These are phyloP conservation scores for Arthrocladium fulminans DNA, from an alignment of 2,329 filamentous ascomycete genomes.

Conservation along the genomic window DNA sequence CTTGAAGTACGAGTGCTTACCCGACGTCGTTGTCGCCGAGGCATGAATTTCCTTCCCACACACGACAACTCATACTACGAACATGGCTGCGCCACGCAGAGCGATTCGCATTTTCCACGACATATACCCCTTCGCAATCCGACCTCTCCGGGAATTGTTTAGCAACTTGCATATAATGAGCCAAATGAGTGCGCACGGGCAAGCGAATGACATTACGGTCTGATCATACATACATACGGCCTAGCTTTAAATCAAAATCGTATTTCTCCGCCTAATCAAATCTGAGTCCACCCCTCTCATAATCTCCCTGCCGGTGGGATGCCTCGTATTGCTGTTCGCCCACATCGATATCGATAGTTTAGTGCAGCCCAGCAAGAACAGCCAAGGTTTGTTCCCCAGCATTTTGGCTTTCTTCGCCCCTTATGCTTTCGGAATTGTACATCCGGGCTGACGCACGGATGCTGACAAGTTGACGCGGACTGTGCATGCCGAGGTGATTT, in stretches of 20 bases:
- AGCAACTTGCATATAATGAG: not conserved
- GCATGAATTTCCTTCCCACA: not conserved
- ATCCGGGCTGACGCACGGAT: not conserved
- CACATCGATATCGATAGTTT: not conserved
- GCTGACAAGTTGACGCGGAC: not conserved
- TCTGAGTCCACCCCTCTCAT: no score
- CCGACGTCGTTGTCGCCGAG: conserved; percentile 21
- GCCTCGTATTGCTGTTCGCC: not conserved
- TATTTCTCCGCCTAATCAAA: no score
- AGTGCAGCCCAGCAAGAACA: not conserved
- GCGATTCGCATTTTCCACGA: not conserved
- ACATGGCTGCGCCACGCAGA: not conserved
- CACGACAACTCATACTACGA: not conserved
- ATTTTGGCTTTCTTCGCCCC: no score
- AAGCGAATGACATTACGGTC: not conserved
- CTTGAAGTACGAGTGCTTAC: conserved; percentile 31
- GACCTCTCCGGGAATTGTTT: not conserved
- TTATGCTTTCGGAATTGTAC: not conserved
- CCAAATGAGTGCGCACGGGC: not conserved
- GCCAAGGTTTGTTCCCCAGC: no score
- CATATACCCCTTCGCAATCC: not conserved
- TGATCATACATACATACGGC: no score
- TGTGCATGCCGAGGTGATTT: not conserved
- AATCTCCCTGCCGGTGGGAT: no score
- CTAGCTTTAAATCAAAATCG: no score